Conservation (phyloP, 1,139 yeast genomes). For the Candida buenavistaensis region DNA sequence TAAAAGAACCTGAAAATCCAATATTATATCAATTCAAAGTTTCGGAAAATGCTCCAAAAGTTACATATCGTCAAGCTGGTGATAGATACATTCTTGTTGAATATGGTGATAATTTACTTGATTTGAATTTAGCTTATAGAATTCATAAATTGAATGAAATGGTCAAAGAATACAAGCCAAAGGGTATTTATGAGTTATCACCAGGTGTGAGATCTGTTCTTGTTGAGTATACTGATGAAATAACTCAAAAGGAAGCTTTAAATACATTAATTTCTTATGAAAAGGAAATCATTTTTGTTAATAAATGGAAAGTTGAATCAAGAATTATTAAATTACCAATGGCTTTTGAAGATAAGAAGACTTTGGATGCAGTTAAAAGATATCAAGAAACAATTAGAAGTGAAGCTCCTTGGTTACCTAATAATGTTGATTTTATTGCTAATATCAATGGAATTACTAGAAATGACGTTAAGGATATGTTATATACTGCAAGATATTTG, state of each 20-base stretch:
- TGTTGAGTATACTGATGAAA: constrained; percentile 72
- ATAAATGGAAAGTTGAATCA: constrained; percentile 84
- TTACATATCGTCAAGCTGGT: constrained; percentile 93
- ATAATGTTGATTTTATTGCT: constrained; percentile 93
- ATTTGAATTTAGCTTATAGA: constrained; percentile 80
- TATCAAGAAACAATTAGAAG: constrained; percentile 92
- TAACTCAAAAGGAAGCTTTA: constrained; percentile 62
- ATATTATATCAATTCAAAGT: constrained; percentile 53
- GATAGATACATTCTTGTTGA: constrained; percentile 89
- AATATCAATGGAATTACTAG: constrained; percentile 80
- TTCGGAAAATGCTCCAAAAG: constrained; percentile 60
- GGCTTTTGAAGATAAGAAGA: constrained; percentile 93
- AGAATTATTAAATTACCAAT: constrained; percentile 83
- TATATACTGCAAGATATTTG: constrained; percentile 85
- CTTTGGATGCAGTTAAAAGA: constrained; percentile 84
- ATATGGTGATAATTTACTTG: constrained; percentile 87
- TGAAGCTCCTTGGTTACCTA: constrained; percentile 96
- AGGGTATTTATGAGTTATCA: constrained; percentile 91
- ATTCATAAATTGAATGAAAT: constrained; percentile 78
- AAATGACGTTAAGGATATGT: constrained; percentile 73
- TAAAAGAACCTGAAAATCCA: constrained; percentile 69
- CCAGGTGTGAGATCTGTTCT: constrained; percentile 95
- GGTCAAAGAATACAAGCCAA: constrained; percentile 63
- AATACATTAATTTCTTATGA: constrained; percentile 72
- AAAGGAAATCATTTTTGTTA: constrained; percentile 65